Evolutionary conservation across 2,329 filamentous ascomycete genomes (phyloP).

Genomic region (Fusarium burgessii): DNA sequence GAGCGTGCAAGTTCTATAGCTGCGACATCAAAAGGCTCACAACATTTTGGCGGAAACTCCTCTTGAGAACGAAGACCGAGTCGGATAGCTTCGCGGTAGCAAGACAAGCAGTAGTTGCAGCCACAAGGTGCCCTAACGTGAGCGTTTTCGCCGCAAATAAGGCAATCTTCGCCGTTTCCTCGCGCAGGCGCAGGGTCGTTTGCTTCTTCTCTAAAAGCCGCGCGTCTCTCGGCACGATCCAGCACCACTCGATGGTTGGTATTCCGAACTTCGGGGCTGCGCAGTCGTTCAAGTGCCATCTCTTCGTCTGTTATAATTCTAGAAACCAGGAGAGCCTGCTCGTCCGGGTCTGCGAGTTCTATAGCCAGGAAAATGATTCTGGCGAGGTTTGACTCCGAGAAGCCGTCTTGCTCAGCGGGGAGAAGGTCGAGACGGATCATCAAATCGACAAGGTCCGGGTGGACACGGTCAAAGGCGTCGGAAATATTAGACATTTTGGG

Average conservation of each 20-base stretch:
- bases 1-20: conserved; percentile 17
- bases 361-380: conserved; percentile 35
- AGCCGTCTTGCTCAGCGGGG: background rate
- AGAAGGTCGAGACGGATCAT: conserved; percentile 18
- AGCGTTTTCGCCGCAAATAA: conserved; percentile 28
- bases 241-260: conserved; percentile 19
- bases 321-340: conserved; percentile 36
- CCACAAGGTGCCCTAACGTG: conserved; percentile 24
- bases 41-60: conserved; percentile 44
- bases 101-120: conserved; percentile 39
- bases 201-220: background rate
- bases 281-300: conserved; percentile 25
- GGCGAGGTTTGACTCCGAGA: conserved; percentile 33
- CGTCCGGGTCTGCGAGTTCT: conserved; percentile 29
- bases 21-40: conserved; percentile 27
- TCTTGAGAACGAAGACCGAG: conserved; percentile 33
- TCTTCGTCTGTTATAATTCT: conserved; percentile 44
- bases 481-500: background rate
- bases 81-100: conserved; percentile 36
- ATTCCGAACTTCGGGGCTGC: conserved; percentile 26
- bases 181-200: background rate
- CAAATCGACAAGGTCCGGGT: conserved; percentile 40
- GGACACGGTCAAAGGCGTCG: conserved; percentile 29
- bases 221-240: conserved; percentile 27
- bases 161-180: conserved; percentile 19